phyloP scores from a whole-genome alignment of 768 basidiomycete genomes.

The Amanita pallidorosea region DNA sequence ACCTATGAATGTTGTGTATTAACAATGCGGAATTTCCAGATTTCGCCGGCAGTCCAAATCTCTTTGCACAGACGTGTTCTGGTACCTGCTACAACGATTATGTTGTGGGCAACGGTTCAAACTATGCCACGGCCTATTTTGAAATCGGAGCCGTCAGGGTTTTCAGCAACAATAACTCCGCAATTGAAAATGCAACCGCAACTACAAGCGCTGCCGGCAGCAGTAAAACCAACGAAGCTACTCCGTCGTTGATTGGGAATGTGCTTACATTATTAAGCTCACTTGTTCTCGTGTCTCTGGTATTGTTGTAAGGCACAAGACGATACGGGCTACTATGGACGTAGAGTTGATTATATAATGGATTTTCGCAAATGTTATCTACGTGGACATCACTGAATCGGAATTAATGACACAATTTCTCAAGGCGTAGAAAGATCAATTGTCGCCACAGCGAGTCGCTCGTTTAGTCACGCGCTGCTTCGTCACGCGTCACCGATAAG shows the following conservation, averaged over 20 bases:
- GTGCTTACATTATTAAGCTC: background rate
- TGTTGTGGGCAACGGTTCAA: conserved; percentile 50
- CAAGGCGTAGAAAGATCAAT: too few relatives aligned
- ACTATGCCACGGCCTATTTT: conserved; percentile 61
- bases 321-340: too few relatives aligned
- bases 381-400: too few relatives aligned
- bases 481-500: too few relatives aligned
- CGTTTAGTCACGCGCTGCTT: too few relatives aligned
- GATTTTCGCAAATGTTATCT: too few relatives aligned
- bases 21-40: conserved; percentile 12
- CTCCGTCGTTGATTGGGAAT: background rate
- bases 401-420: too few relatives aligned
- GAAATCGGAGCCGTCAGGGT: conserved; percentile 48
- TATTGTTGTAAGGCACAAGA: background rate
- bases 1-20: conserved; percentile 7
- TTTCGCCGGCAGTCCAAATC: conserved; percentile 39
- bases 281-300: background rate
- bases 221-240: background rate
- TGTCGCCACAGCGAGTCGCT: too few relatives aligned
- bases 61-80: conserved; percentile 51
- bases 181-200: background rate
- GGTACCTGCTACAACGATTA: conserved; percentile 65
- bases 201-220: background rate
- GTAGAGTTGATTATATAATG: too few relatives aligned
- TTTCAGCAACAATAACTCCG: background rate